phyloP scores from a whole-genome alignment of 2,329 filamentous ascomycete species.

The Sporothrix mexicana region DNA sequence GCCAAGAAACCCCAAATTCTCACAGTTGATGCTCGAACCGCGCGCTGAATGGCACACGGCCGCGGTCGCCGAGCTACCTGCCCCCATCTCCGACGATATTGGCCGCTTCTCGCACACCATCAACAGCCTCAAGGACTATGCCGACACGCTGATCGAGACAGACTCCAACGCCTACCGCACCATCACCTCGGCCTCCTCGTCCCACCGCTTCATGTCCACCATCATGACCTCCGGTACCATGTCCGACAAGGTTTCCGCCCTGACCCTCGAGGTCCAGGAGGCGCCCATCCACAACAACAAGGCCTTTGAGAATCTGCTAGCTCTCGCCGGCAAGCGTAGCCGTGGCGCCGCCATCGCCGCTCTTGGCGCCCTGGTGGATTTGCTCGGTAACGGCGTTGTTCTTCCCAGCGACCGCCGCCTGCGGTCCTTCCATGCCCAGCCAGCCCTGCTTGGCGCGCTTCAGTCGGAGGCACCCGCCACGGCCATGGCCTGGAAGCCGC shows the following conservation, averaged over 20 bases:
- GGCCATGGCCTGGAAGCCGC: slow-evolving; percentile 63
- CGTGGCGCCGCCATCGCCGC: slow-evolving; percentile 91
- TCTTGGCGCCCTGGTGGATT: slow-evolving; percentile 90
- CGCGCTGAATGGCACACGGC: slow-evolving; percentile 63
- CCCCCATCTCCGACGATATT: slow-evolving; percentile 53
- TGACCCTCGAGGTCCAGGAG: slow-evolving; percentile 93
- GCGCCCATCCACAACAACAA: slow-evolving; percentile 93
- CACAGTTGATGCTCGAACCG: slow-evolving; percentile 58
- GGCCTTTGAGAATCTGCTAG: slow-evolving; percentile 82
- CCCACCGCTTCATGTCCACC: slow-evolving; percentile 93
- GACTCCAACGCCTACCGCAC: slow-evolving; percentile 78
- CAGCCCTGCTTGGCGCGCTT: slow-evolving; percentile 73
- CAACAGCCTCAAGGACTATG: slow-evolving; percentile 68
- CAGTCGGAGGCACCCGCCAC: slow-evolving; percentile 48
- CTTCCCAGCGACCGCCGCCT: slow-evolving; percentile 83
- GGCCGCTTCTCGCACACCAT: slow-evolving; percentile 53
- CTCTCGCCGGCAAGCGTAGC: slow-evolving; percentile 88
- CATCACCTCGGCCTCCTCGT: slow-evolving; percentile 78
- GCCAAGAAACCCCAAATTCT: slow-evolving; percentile 39
- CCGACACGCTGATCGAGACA: slow-evolving; percentile 73
- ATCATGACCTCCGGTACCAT: slow-evolving; percentile 97
- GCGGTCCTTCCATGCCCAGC: slow-evolving; percentile 78
- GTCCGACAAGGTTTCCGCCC: slow-evolving; percentile 93
- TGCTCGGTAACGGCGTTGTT: slow-evolving; percentile 86
- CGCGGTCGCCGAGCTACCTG: slow-evolving; percentile 52